Evolutionary conservation across 2,329 filamentous ascomycete species (phyloP).

Genomic region (Exophiala sp.): DNA sequence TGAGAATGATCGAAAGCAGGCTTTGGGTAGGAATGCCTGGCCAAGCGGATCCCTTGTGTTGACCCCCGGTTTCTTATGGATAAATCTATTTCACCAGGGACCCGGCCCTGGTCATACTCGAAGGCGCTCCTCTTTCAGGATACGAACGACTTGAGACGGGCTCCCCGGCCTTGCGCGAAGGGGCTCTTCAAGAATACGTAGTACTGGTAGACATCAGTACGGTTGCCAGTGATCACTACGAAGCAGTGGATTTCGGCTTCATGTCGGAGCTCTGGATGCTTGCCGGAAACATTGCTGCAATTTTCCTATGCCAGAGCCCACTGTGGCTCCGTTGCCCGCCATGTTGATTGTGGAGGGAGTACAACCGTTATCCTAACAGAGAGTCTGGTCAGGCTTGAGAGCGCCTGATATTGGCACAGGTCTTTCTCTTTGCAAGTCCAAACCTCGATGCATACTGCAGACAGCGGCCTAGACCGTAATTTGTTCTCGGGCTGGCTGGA

Average conservation of each 20-base stretch:
- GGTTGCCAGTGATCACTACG: no score
- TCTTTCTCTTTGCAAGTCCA: not conserved
- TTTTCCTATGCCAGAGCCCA: not conserved
- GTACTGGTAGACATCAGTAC: no score
- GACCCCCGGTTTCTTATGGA: no score
- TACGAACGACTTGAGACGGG: not conserved
- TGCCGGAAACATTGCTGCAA: conserved; percentile 3
- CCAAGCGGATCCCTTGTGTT: no score
- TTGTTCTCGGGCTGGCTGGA: not conserved
- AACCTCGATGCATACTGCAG: not conserved
- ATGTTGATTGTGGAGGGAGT: not conserved
- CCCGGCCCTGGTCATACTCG: no score
- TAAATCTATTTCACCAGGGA: no score
- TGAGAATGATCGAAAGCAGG: no score
- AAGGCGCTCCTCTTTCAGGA: no score
- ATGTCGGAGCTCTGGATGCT: no score
- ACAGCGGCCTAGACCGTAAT: not conserved
- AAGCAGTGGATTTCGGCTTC: conserved; percentile 15
- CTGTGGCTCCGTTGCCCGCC: not conserved
- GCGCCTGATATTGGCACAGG: not conserved
- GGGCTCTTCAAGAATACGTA: conserved; percentile 4
- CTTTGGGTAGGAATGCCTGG: no score
- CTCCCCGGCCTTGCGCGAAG: not conserved
- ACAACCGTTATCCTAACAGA: not conserved
- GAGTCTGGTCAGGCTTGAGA: not conserved